Evolutionary conservation across 2,329 filamentous ascomycete species (phyloP).

Genomic region (Fusarium redolens): DNA sequence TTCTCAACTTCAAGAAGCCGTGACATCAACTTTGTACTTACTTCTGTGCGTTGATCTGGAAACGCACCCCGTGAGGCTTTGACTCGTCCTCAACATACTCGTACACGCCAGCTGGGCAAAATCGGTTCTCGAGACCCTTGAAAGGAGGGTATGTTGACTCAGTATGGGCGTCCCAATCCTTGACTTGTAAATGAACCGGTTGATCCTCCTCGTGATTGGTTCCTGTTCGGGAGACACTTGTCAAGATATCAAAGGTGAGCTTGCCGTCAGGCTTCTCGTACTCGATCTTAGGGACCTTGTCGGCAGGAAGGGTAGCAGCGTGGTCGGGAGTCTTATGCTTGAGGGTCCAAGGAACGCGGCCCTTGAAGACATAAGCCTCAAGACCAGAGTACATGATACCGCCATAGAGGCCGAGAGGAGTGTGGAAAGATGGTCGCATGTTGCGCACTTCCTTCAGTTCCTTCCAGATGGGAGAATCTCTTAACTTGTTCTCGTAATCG

Average conservation of each 20-base stretch:
- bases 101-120: slow-evolving; percentile 97
- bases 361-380: slow-evolving; percentile 88
- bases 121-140: slow-evolving; percentile 93
- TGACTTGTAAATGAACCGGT: slow-evolving; percentile 93
- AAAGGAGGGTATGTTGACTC: slow-evolving; percentile 85
- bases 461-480: slow-evolving; percentile 89
- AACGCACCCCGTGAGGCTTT: slow-evolving; percentile 88
- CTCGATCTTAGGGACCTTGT: slow-evolving; percentile 86
- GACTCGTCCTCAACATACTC: slow-evolving; percentile 95
- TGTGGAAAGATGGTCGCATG: slow-evolving; percentile 96
- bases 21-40: slow-evolving; percentile 64
- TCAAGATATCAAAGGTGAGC: slow-evolving; percentile 95
- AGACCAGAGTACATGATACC: slow-evolving; percentile 93
- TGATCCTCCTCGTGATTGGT: slow-evolving; percentile 99
- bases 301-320: slow-evolving; percentile 81
- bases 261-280: slow-evolving; percentile 97
- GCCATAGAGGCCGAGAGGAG: slow-evolving; percentile 85
- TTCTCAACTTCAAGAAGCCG: neutral
- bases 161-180: slow-evolving; percentile 94
- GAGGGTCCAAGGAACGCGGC: slow-evolving; percentile 90
- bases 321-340: slow-evolving; percentile 85
- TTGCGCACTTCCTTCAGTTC: slow-evolving; percentile 96
- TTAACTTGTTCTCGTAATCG: slow-evolving; percentile 90
- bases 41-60: slow-evolving; percentile 99
- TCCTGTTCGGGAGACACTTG: slow-evolving; percentile 92